These are phyloP conservation scores for Hirsutella minnesotensis DNA, from an alignment of 2,329 filamentous ascomycete genomes.

Conservation along the genomic window DNA sequence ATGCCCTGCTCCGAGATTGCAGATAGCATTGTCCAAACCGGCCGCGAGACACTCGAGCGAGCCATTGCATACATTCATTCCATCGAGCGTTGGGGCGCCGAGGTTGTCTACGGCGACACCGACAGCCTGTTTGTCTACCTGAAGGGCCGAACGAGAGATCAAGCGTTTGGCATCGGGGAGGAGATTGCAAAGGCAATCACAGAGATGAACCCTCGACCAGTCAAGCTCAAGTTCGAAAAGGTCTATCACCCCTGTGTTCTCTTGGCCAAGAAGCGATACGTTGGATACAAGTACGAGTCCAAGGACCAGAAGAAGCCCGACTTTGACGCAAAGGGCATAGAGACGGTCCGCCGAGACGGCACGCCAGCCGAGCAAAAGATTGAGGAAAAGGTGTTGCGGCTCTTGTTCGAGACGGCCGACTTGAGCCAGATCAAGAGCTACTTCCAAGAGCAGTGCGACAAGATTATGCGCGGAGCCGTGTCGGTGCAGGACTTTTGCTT, in stretches of 20 bases:
- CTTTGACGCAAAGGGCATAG: constrained; percentile 96
- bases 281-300: constrained; percentile 92
- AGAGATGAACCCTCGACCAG: constrained; percentile 74
- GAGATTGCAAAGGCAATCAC: constrained; percentile 86
- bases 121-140: constrained; percentile 89
- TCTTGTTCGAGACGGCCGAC: constrained; percentile 83
- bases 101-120: constrained; percentile 96
- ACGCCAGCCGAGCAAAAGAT: constrained; percentile 95
- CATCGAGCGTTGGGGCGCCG: constrained; percentile 75
- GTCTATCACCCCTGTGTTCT: constrained; percentile 93
- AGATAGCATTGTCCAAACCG: constrained; percentile 95
- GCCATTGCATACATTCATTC: constrained; percentile 90
- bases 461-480: constrained; percentile 81
- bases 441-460: constrained; percentile 80
- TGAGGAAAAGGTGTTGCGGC: constrained; percentile 79
- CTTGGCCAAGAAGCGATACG: constrained; percentile 93
- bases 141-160: constrained; percentile 71
- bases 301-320: constrained; percentile 65
- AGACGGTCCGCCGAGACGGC: constrained; percentile 89
- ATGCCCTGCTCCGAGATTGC: constrained; percentile 98
- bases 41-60: constrained; percentile 85
- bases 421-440: constrained; percentile 80
- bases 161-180: constrained; percentile 86
- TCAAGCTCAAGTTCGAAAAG: constrained; percentile 98
- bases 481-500: constrained; percentile 96